phyloP scores from a whole-genome alignment of 2,329 filamentous ascomycete species.

The Kalaharituber pfeilii region DNA sequence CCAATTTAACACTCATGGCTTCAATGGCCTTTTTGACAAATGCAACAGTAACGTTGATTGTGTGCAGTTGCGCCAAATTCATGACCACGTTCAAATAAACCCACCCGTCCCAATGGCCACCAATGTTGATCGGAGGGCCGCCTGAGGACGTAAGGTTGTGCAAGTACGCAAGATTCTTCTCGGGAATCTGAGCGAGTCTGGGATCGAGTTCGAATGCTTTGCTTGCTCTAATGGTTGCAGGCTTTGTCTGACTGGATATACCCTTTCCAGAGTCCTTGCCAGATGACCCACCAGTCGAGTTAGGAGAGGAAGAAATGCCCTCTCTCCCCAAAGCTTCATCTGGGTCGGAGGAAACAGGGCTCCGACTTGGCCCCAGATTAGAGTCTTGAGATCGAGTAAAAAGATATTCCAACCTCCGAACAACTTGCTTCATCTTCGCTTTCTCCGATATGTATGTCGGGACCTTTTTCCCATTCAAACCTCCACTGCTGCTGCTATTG shows the following conservation, averaged over 20 bases:
- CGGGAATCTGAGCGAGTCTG: slow-evolving; percentile 54
- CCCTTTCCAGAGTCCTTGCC: slow-evolving; percentile 27
- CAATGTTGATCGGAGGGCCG: slow-evolving; percentile 35
- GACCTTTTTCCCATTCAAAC: slow-evolving; percentile 5
- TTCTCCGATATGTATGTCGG: slow-evolving; percentile 41
- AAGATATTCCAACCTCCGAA: slow-evolving; percentile 58
- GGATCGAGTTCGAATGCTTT: slow-evolving; percentile 47
- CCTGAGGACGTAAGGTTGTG: slow-evolving; percentile 47
- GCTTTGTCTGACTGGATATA: neutral
- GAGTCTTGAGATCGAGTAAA: slow-evolving; percentile 38
- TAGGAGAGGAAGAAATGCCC: too few relatives aligned
- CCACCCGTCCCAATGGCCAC: slow-evolving; percentile 54
- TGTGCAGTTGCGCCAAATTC: slow-evolving; percentile 70
- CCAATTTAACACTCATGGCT: slow-evolving; percentile 55
- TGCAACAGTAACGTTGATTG: slow-evolving; percentile 61
- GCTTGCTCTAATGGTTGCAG: slow-evolving; percentile 6
- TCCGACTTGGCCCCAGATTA: slow-evolving; percentile 37
- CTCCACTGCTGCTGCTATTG: slow-evolving; percentile 9
- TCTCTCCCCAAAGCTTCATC: slow-evolving; percentile 26
- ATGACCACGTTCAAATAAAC: slow-evolving; percentile 65
- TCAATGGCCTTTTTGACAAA: slow-evolving; percentile 57
- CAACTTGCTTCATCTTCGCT: slow-evolving; percentile 59
- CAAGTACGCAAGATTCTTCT: slow-evolving; percentile 65
- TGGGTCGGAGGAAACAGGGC: slow-evolving; percentile 24
- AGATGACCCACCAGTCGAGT: slow-evolving; percentile 25